Conservation (phyloP, 805 yeast species). For the Hanseniaspora clermontiae region DNA sequence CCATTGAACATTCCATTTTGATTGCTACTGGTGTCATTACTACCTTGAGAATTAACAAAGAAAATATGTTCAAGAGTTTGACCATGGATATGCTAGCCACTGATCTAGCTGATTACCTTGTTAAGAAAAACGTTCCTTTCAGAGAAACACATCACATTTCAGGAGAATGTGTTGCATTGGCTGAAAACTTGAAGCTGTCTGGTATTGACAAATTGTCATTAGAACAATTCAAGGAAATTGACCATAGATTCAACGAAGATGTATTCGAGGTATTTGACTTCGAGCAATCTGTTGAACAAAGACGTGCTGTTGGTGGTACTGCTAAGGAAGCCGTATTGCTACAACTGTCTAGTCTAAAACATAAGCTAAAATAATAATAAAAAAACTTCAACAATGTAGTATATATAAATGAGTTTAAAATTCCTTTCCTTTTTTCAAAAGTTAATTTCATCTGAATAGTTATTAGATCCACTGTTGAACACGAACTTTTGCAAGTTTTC, state of each 20-base stretch:
- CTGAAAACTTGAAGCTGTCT: constrained; percentile 62
- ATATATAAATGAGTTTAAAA: neutral
- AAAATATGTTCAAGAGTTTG: constrained; percentile 71
- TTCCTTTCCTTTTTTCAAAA: neutral
- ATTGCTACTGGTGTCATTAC: constrained; percentile 96
- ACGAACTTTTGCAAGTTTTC: constrained; percentile 1
- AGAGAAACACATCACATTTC: constrained; percentile 98
- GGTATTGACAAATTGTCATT: constrained; percentile 79
- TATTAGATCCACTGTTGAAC: constrained; percentile 3
- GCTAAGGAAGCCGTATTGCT: constrained; percentile 77
- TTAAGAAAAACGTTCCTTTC: constrained; percentile 95
- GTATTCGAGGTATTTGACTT: constrained; percentile 79
- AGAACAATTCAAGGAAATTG: constrained; percentile 69
- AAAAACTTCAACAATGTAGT: constrained; percentile 18
- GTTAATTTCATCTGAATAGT: constrained; percentile 9
- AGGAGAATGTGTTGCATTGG: constrained; percentile 88
- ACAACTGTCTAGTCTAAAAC: constrained; percentile 40
- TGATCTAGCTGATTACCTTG: constrained; percentile 93
- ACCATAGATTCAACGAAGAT: constrained; percentile 65
- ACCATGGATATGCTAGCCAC: constrained; percentile 99
- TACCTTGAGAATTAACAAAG: constrained; percentile 60
- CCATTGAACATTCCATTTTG: constrained; percentile 85
- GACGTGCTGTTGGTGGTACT: constrained; percentile 94
- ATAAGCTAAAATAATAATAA: constrained; percentile 23
- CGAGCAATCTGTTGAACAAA: constrained; percentile 89